Evolutionary conservation across 148 eudicot genomes (phyloP), one percentile per base, ranked within the genome.

Genomic region (Vaccinium darrowii): DNA sequence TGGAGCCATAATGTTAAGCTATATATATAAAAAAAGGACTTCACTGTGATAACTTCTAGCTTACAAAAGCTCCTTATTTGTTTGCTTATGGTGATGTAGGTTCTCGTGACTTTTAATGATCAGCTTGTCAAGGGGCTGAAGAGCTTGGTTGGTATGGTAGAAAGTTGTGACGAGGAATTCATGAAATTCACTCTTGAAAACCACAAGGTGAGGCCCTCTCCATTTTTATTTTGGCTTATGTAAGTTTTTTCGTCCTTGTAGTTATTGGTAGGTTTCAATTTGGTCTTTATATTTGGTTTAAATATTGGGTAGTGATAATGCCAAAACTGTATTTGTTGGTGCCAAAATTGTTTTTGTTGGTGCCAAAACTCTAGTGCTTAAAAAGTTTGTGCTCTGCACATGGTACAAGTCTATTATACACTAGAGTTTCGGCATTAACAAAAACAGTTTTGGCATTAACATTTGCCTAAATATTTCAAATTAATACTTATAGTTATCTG

Each of bases 81-180:
- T 25, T 23, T 65, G 33, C 30, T n/a, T 23, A 23, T 65, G 1
- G 9, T 25, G 12, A 8, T 72, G 39, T 84, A 90, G 91, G 90
- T 90, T 84, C 78, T 82, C 39, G 63, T 58, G 63, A 85, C 87
- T 63, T 88, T 90, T 49, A 90, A 90, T 71, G 90, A 88, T 8
- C 86, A 90, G 84, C 90, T 85, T 57, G 91, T 90, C 5, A 82
- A 86, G 85, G 88, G 88, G 77, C 51, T 90, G 87, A 88, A 87
- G 85, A 84, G 87, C 80, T 89, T 89, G 83, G 91, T 85, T 53
- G 23, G 60, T 39, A 87, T 87, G 89, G 90, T 90, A 16, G 88
- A 86, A 81, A 84, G 54, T 25, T 88, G 90, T 80, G 57, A 82
- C n/a, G 90, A 90, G 18, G 88, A 90, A 30, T 90, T 83, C 74